Evolutionary conservation across 148 eudicot genomes (phyloP), one percentile per base, ranked within the genome.

Genomic region (Chenopodium quinoa): DNA sequence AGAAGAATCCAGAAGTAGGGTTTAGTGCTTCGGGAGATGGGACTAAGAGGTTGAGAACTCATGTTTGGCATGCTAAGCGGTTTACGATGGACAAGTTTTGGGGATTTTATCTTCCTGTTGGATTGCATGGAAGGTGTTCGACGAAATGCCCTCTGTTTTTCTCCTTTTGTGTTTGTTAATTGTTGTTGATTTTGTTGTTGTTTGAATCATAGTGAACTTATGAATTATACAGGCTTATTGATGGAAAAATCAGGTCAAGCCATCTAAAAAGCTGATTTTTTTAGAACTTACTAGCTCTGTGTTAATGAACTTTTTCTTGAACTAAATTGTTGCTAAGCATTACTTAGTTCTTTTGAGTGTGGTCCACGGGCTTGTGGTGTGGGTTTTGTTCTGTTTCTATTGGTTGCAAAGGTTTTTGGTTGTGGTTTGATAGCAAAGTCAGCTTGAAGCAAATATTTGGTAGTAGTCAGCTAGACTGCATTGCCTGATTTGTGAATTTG

Each of bases 21-120:
- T 92, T 88, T 88, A 79, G 79, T 75, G 81, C 83, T 70, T 84
- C 90, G 0, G 91, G 93, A 0, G 97, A 93, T 79, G 98, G 99
- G 69, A 92, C 93, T 0, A 93, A 87, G 91, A 89, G 99, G 86
- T 81, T 93, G 56, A 83, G 98, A 79, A 92, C 98, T 19, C 98
- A 96, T 68, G 85, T 96, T 9, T 96, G 98, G 98, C 90, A 91
- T 89, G 98, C 98, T 1, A 96, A 93, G 87, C 87, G 98, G 83
- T 96, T 96, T 76, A 84, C 76, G 0, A 96, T 93, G 92, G 72
- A 78, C 3, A 93, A 93, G 81, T 69, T 84, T 70, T 93, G 98
- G 99, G 98, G 98, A 13, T 93, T 92, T 75, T 79, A 89, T 84
- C 89, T 93, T 83, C 94, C 98, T 56, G 69, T 92, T 44, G 95